Conservation (phyloP, 768 basidiomycete species). For the Psilocybe cubensis region DNA sequence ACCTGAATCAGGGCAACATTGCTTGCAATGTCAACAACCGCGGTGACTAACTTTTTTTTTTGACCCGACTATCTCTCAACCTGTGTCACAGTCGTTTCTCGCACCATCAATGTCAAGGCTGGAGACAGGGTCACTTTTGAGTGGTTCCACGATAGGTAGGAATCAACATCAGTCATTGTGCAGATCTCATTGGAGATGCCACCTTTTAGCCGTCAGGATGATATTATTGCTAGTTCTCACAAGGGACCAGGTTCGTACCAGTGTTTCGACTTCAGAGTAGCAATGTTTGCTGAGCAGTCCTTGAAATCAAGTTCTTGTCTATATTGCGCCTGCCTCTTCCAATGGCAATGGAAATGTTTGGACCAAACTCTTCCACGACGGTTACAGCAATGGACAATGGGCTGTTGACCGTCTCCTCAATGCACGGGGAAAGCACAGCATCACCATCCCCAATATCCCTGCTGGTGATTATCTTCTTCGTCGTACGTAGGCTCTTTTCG, state of each 20-base stretch:
- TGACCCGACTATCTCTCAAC: not conserved
- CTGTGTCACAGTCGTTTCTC: constrained; percentile 27
- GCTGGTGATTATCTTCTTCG: constrained; percentile 38
- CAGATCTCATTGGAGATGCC: not conserved
- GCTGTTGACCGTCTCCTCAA: constrained; percentile 35
- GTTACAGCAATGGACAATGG: constrained; percentile 29
- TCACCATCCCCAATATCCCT: constrained; percentile 35
- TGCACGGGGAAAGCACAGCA: constrained; percentile 33
- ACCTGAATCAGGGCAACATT: constrained; percentile 31
- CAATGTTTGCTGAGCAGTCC: not conserved
- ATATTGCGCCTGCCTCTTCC: constrained; percentile 32
- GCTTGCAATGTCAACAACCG: constrained; percentile 37
- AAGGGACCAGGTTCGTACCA: constrained; percentile 32
- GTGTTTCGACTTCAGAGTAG: not conserved
- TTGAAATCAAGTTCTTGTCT: constrained; percentile 30
- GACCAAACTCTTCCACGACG: constrained; percentile 36
- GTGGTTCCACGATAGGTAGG: constrained; percentile 36
- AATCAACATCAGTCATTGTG: not conserved
- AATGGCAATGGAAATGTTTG: constrained; percentile 33
- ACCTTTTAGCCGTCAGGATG: constrained; percentile 32
- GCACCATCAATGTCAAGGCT: constrained; percentile 30
- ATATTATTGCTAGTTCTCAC: constrained; percentile 39
- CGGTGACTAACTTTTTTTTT: constrained; percentile 16
- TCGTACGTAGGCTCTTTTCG: constrained; percentile 19
- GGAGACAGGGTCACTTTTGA: constrained; percentile 38